Evolutionary conservation across 2,329 filamentous ascomycete species (phyloP).

Genomic region (Nothomitra cinnamomea): DNA sequence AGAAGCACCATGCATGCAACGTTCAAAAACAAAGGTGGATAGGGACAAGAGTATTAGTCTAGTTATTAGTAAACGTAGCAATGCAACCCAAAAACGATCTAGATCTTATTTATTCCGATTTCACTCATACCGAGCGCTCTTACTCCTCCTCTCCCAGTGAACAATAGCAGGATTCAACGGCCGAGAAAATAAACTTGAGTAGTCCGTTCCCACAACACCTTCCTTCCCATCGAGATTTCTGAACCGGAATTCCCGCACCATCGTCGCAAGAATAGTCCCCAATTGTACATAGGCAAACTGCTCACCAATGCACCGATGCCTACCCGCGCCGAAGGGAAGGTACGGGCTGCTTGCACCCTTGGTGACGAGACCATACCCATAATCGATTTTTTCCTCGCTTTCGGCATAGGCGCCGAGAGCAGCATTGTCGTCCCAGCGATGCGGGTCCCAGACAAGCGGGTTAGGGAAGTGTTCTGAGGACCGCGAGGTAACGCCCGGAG

Average conservation of each 20-base stretch:
- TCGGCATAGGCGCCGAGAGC: conserved; percentile 19
- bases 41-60: no score
- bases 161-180: no score
- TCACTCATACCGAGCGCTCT: no score
- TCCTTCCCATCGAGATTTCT: conserved; percentile 36
- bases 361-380: conserved; percentile 41
- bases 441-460: conserved; percentile 41
- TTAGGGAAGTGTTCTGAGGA: conserved; percentile 44
- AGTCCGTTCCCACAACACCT: conserved; percentile 47
- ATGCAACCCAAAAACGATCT: no score
- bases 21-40: no score
- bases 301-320: conserved; percentile 60
- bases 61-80: no score
- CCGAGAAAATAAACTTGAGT: conserved; percentile 27
- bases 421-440: conserved; percentile 35
- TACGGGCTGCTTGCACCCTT: conserved; percentile 47
- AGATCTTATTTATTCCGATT: no score
- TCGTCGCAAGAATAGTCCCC: conserved; percentile 42
- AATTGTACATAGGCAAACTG: conserved; percentile 60
- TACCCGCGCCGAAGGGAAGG: conserved; percentile 54
- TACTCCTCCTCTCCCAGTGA: no score
- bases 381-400: conserved; percentile 40
- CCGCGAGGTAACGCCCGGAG: conserved; percentile 32
- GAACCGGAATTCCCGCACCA: conserved; percentile 45
- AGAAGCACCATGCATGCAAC: no score